These are phyloP conservation scores for Moesziomyces parantarcticus DNA, from an alignment of 1,284 basidiomycete species.

Conservation along the genomic window DNA sequence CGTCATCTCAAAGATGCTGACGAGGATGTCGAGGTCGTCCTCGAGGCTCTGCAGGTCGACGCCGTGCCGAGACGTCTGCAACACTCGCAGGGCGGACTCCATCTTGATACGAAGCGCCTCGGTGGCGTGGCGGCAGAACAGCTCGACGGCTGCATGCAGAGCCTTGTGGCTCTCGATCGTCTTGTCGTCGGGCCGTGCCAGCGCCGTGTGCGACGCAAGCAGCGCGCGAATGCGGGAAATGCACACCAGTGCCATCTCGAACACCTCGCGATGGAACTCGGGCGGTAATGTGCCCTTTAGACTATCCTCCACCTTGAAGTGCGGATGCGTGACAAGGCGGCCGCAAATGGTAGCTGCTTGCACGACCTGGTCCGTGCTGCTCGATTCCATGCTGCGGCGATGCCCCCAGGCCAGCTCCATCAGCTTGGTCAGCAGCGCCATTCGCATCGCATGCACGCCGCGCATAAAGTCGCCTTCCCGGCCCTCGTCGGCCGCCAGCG, in stretches of 20 bases:
- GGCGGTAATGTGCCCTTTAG: slow-evolving; percentile 76
- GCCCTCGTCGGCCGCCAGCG: slow-evolving; percentile 75
- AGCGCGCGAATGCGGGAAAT: slow-evolving; percentile 30
- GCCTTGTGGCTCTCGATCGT: slow-evolving; percentile 68
- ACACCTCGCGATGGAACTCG: slow-evolving; percentile 76
- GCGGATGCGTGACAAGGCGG: slow-evolving; percentile 77
- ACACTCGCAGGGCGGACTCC: slow-evolving; percentile 70
- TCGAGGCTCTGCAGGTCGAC: slow-evolving; percentile 73
- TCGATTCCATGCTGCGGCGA: slow-evolving; percentile 67
- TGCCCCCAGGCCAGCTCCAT: slow-evolving; percentile 77
- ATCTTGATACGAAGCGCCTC: slow-evolving; percentile 76
- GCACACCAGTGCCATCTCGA: slow-evolving; percentile 49
- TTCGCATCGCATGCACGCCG: slow-evolving; percentile 79
- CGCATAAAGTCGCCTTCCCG: slow-evolving; percentile 86
- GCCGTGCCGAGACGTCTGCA: slow-evolving; percentile 71
- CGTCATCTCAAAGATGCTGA: slow-evolving; percentile 83
- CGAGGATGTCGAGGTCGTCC: slow-evolving; percentile 81
- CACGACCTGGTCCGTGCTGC: slow-evolving; percentile 72
- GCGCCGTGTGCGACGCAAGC: slow-evolving; percentile 10
- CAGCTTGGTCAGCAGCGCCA: slow-evolving; percentile 79
- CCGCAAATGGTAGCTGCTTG: slow-evolving; percentile 75
- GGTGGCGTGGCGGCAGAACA: slow-evolving; percentile 76
- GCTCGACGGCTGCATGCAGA: slow-evolving; percentile 82
- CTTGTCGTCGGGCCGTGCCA: slow-evolving; percentile 28
- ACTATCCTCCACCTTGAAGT: slow-evolving; percentile 80